Evolutionary conservation across 2,329 filamentous ascomycete genomes (phyloP), one percentile per base, ranked within the genome.

Genomic region (Ilyonectria destructans): DNA sequence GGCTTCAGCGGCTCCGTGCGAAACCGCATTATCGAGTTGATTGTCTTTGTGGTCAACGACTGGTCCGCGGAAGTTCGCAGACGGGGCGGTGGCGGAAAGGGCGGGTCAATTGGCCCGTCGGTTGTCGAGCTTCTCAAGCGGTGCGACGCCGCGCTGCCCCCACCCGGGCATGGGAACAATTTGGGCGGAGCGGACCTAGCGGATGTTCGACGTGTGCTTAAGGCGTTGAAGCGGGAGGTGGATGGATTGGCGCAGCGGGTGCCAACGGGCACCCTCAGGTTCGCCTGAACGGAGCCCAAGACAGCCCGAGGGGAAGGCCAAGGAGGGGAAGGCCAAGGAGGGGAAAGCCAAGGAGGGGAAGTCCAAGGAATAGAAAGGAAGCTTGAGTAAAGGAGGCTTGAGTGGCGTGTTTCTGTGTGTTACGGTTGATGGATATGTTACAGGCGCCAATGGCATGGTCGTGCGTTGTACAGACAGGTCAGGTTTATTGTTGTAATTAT

Each of bases 1-100:
- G 88, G 88, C 0, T 90, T 90, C 78, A 87, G 85, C 31, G 87
- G 86, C 45, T 80, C 82, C 31, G 78, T 78, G 37, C 83, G 87
- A 58, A 85, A 82, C 64, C 81, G 84, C 21, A 82, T 90, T 23
- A 85, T 89, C 46, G 87, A 89, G 77, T 87, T 88, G 79, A 87
- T 90, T 71, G 80, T 83, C 43, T 83, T 82, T 58, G 83, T 83
- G 1, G 82, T 88, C 12, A 82, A 83, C 60, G 80, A 82, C 62
- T 88, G 86, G 86, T 82, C 84, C 15, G 81, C 82, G 26, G 85
- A 88, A 64, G 80, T 85, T 6, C 84, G 86, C 71, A 80, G 86
- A 54, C 82, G 83, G 17, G 85, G 84, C 57, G 84, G 82, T 51
- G 77, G 77, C 43, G 77, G 77, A 58, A 82, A 82, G 74, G 80